Evolutionary conservation across 2,329 filamentous ascomycete genomes (phyloP), one percentile per base, ranked within the genome.

Genomic region (Nigrospora oryzae): DNA sequence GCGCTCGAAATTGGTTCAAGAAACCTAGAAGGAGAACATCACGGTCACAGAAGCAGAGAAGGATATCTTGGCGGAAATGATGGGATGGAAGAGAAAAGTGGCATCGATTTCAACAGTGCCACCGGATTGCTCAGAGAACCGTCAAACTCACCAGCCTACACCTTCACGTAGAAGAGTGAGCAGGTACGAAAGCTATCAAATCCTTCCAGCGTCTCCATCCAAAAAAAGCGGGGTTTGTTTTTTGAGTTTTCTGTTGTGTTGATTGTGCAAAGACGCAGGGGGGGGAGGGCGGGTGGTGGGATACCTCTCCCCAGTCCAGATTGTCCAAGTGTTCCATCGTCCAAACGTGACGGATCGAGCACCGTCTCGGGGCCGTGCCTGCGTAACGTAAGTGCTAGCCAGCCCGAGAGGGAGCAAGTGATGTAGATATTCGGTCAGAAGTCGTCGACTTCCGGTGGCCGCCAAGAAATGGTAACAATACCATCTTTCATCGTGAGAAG

Each of bases 111-210:
- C 44, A 50, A 53, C 47, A 51, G 43, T 28, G 33, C 40, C 33
- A 35, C 23, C 23, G 11, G 14, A 39, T 58, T 59, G 54, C 53
- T 59, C 53, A 56, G 54, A 56, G 44, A 49, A 54, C 55, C 55
- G 59, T 52, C 49, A 56, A 57, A 51, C 48, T 40, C 47, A 60
- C 57, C 42, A 51, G 52, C 42, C 40, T 48, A 34, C 14, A 8
- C 6, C 13, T 19, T 6, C 28, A 34, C 44, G 38, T 11, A 15
- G 35, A 32, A 38, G 40, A 45, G 45, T 36, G 42, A 23, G 50
- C 51, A 47, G 55, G 53, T 60, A 47, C 46, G 49, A 53, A 47
- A 54, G 54, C 46, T 45, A 49, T 52, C 46, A 44, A 55, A 53
- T 38, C 46, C 45, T 51, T 54, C 55, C 47, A 59, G 56, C 47